A percentile compares a stretch with the other conserved stretches of the same genome.
phyloP scores from a whole-genome alignment of 2,329 filamentous ascomycete genomes.

The Zymoseptoria brevis region DNA sequence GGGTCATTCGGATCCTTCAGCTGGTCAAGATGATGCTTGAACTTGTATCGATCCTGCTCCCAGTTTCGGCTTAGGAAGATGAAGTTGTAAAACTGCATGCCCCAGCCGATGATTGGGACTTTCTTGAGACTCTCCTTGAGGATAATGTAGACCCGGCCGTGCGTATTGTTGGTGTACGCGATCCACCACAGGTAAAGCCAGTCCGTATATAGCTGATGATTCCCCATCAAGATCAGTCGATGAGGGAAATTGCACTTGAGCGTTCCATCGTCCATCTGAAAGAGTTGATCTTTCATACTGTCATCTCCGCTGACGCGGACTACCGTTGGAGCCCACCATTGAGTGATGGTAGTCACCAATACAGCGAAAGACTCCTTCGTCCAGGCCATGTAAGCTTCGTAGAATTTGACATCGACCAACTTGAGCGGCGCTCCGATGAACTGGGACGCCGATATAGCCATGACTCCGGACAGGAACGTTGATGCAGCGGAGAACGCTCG shows the following conservation, averaged over 20 bases:
- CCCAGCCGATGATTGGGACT: constrained; percentile 70
- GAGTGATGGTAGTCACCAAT: constrained; percentile 68
- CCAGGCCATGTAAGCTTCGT: constrained; percentile 78
- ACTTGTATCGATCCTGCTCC: constrained; percentile 67
- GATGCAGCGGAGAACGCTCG: constrained; percentile 43
- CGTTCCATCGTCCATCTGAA: constrained; percentile 60
- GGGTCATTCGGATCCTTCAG: constrained; percentile 63
- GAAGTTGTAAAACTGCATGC: constrained; percentile 81
- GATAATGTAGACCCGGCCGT: constrained; percentile 84
- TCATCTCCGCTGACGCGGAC: constrained; percentile 78
- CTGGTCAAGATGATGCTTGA: constrained; percentile 65
- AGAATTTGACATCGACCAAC: constrained; percentile 65
- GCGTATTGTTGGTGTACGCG: constrained; percentile 75
- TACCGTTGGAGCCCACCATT: constrained; percentile 79
- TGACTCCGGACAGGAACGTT: constrained; percentile 43
- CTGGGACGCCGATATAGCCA: constrained; percentile 58
- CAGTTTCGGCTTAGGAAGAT: constrained; percentile 89
- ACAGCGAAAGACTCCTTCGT: constrained; percentile 80
- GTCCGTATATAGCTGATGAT: constrained; percentile 81
- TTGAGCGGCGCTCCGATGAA: constrained; percentile 70
- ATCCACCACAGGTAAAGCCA: constrained; percentile 94
- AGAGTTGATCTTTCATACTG: constrained; percentile 68
- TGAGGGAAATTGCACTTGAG: constrained; percentile 75
- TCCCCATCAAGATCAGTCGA: constrained; percentile 73
- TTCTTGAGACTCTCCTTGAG: constrained; percentile 79